phyloP scores from a whole-genome alignment of 306 rosid species.

The Hylodesmum podocarpum region DNA sequence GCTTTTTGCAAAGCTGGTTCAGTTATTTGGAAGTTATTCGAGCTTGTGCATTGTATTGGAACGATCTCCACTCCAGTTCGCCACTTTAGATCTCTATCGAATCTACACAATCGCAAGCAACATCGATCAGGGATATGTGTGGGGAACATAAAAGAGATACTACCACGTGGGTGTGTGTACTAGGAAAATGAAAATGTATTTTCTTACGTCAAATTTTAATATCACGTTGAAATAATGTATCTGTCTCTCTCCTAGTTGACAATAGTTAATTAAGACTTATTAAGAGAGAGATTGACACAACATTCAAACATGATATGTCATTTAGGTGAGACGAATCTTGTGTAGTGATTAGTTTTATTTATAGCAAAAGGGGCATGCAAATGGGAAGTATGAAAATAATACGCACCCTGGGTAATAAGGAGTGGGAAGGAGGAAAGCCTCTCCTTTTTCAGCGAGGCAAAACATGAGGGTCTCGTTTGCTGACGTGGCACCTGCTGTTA shows the following conservation, averaged over 20 bases:
- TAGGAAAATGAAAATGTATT: not conserved
- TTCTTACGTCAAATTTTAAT: not conserved
- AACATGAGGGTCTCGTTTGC: conserved; percentile 90
- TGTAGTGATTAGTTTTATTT: not conserved
- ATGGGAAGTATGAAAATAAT: not conserved
- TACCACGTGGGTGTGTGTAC: not conserved
- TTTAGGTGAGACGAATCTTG: not conserved
- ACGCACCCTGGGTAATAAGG: conserved; percentile 89
- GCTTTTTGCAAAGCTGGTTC: conserved; percentile 59
- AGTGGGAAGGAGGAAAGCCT: conserved; percentile 82
- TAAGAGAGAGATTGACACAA: not conserved
- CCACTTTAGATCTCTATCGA: conserved; percentile 91
- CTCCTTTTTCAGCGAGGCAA: conserved; percentile 73
- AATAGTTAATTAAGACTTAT: not conserved
- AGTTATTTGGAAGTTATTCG: conserved; percentile 73
- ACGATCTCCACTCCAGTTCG: conserved; percentile 74
- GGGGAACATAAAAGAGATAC: not conserved
- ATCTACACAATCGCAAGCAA: conserved; percentile 52
- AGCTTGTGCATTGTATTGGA: conserved; percentile 79
- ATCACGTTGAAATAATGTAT: not conserved
- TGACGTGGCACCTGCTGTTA: conserved; percentile 80
- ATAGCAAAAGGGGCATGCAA: not conserved
- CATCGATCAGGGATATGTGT: conserved; percentile 33
- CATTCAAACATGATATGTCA: not conserved
- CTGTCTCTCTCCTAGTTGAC: not conserved